Base-by-base conservation (phyloP, 495 filamentous ascomycete genomes). In the Delitschia confertaspora region DNA sequence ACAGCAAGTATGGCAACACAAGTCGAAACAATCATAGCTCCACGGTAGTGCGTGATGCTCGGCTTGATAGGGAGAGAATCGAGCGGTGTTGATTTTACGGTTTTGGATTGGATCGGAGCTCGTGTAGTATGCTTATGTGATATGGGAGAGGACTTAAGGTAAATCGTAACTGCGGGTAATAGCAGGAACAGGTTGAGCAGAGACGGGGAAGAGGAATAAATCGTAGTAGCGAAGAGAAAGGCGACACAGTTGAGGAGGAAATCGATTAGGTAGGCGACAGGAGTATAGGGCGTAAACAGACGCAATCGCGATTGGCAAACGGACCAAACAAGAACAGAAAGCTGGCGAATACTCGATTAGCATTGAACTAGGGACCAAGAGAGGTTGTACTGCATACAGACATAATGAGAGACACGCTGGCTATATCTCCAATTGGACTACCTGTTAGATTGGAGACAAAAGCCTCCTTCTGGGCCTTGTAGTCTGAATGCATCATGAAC, bases 1-100 rank as follows among this genome's bases (percentile, higher is more conserved):
- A 99, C 91, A 7, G 93, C 91, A n/a, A 99, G 74, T 49, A 99
- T 96, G 35, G 86, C 85, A 19, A 88, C 61, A 56, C 87, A 93
- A 16, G 93, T 99, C 23, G 86, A 69, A n/a, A 94, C 71, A 70
- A 99, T 76, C 88, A 99, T 94, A 21, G 74, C 72, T 1, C 83
- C 86, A 25, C 91, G 78, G 54, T 96, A 96, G 16, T 76, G 82
- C 0, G 91, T 95, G 45, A 99, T 63, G 64, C 94, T 96, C 0
- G 88, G 83, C 61, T 89, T 89, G 29, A 80, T 76, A 0, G 93
- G 86, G 9, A 95, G 64, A 8, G 70, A 64, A 38, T 75, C 69
- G n/a, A 14, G 25, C 20, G 45, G 0, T 6, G 27, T 20, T 27
- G 47, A 3, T 20, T 38, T 39, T 26, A 39, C 17, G 51, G 42